Conservation (phyloP, 176 grass and related monocot species). For the Triticum timopheevii region DNA sequence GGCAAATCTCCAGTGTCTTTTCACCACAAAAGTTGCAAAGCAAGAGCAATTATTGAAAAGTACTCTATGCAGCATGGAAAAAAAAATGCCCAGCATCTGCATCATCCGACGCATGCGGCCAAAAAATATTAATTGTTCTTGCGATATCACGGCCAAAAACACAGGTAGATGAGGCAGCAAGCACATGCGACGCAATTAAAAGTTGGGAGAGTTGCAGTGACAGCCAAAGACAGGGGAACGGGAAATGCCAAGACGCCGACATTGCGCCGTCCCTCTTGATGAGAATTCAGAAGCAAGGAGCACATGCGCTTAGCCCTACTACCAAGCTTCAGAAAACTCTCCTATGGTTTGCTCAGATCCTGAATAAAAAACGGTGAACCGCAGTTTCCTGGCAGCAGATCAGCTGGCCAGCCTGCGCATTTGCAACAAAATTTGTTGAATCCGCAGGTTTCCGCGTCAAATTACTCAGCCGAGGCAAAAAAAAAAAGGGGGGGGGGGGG, state of each 20-base stretch:
- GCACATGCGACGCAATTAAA: slow-evolving; percentile 20
- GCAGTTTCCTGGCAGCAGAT: not conserved
- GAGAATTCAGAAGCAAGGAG: slow-evolving; percentile 17
- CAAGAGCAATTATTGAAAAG: not conserved
- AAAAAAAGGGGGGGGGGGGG: too few species aligned
- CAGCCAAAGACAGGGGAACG: not conserved
- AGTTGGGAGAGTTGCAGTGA: not conserved
- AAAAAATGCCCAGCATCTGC: not conserved
- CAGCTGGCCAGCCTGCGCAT: not conserved
- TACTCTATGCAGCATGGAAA: not conserved
- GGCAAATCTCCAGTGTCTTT: not conserved
- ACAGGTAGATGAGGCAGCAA: not conserved
- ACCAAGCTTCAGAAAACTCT: not conserved
- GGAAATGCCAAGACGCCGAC: slow-evolving; percentile 32
- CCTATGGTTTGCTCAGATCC: not conserved
- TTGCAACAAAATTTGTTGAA: not conserved
- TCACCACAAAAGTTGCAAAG: not conserved
- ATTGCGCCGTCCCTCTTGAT: not conserved
- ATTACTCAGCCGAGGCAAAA: not conserved
- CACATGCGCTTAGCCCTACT: not conserved
- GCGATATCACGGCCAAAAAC: not conserved
- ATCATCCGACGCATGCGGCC: not conserved
- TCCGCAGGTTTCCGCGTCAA: not conserved
- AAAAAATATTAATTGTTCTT: not conserved
- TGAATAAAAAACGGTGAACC: not conserved